Conservation (phyloP, 345 rosid genomes). For the Rhodamnia rubescens region DNA sequence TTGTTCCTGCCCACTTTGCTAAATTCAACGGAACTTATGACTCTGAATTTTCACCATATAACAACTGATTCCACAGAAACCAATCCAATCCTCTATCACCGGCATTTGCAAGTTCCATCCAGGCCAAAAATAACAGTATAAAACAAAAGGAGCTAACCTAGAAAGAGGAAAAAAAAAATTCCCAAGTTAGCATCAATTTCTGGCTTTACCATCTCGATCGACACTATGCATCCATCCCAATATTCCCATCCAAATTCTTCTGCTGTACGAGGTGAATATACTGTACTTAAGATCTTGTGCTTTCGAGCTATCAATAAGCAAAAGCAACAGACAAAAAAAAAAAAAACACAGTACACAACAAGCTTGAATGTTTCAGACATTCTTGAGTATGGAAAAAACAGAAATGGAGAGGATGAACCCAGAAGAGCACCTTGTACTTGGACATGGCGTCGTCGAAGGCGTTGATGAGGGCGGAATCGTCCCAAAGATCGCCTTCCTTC, state of each 20-base stretch:
- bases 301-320: neutral
- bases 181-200: neutral
- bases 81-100: neutral
- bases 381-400: neutral
- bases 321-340: neutral
- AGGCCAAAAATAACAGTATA: neutral
- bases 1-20: neutral
- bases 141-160: neutral
- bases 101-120: neutral
- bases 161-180: neutral
- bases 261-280: neutral
- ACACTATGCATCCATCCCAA: neutral
- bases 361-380: no score
- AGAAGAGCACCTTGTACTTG: constrained; percentile 34
- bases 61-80: neutral
- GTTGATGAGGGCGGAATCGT: constrained; percentile 44
- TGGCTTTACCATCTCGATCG: neutral
- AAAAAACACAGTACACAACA: neutral
- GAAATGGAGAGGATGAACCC: no score
- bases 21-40: neutral
- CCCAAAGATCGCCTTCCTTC: constrained; percentile 49
- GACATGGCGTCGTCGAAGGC: constrained; percentile 60
- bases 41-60: neutral
- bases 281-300: neutral
- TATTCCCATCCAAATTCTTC: neutral